phyloP scores from a whole-genome alignment of 371 early-diverging fungal species.

The Rhizopus arrhizus region DNA sequence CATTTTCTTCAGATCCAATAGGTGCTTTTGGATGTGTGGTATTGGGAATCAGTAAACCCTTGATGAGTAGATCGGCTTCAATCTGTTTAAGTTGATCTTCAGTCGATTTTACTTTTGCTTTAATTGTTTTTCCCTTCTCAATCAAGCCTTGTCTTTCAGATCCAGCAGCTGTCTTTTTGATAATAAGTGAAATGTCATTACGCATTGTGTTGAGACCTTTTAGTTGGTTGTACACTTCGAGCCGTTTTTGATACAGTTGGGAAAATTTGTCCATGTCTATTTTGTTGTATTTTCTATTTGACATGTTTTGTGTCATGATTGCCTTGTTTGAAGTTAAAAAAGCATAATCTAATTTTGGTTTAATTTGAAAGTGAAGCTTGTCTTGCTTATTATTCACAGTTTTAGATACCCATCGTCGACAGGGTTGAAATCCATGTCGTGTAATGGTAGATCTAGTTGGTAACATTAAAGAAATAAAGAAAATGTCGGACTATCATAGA shows the following conservation, averaged over 20 bases:
- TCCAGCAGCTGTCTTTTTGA: constrained; percentile 12
- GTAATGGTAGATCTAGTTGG: not conserved
- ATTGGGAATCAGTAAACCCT: constrained; percentile 73
- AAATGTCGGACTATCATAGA: no score
- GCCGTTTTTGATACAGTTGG: constrained; percentile 52
- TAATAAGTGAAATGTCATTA: constrained; percentile 49
- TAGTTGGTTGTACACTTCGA: constrained; percentile 38
- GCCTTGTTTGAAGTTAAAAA: constrained; percentile 50
- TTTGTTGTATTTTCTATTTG: constrained; percentile 49
- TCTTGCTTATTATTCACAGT: not conserved
- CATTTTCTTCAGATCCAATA: constrained; percentile 65
- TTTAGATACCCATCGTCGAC: not conserved
- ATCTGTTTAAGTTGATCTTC: constrained; percentile 47
- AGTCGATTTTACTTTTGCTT: constrained; percentile 38
- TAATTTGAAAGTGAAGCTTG: constrained; percentile 24
- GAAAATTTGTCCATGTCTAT: constrained; percentile 46
- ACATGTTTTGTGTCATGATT: constrained; percentile 51
- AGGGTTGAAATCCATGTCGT: not conserved
- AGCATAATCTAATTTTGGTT: constrained; percentile 66
- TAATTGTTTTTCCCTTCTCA: constrained; percentile 51
- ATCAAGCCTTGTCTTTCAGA: constrained; percentile 31
- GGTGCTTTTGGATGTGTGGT: constrained; percentile 68
- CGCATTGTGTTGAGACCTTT: constrained; percentile 43
- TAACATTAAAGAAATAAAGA: not conserved
- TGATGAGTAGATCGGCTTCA: constrained; percentile 52